These are phyloP conservation scores for Penicillium daleae DNA, from an alignment of 495 filamentous ascomycete species.

Conservation along the genomic window DNA sequence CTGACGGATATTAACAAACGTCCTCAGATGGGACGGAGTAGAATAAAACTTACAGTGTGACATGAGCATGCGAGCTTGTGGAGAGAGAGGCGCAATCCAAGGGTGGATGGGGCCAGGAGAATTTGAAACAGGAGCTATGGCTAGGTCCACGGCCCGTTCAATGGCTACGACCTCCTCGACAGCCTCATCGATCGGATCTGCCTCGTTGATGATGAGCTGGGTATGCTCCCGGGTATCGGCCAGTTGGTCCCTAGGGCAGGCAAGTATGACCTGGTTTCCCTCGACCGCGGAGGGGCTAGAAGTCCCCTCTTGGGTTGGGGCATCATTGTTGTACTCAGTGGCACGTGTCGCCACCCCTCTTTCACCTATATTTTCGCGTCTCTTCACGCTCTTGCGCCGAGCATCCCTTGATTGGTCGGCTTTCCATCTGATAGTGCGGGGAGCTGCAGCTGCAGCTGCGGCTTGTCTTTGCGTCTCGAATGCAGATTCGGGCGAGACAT, in stretches of 20 bases:
- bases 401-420: background rate
- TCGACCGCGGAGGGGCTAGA: background rate
- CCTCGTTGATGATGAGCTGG: background rate
- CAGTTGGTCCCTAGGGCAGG: background rate
- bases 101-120: background rate
- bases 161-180: background rate
- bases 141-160: background rate
- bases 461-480: conserved; percentile 4
- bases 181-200: background rate
- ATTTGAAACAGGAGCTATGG: background rate
- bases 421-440: conserved; percentile 25
- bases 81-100: conserved; percentile 22
- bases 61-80: conserved; percentile 17
- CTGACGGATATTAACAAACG: background rate
- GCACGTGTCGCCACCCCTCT: background rate
- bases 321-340: background rate
- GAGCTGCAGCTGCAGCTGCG: background rate
- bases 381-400: background rate
- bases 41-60: conserved; percentile 17
- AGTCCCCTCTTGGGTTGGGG: background rate
- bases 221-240: background rate
- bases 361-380: background rate
- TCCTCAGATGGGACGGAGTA: background rate
- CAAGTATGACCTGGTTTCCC: background rate
- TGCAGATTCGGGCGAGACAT: background rate